phyloP scores from a whole-genome alignment of 2,329 filamentous ascomycete genomes.

The Harringtonia lauricola region DNA sequence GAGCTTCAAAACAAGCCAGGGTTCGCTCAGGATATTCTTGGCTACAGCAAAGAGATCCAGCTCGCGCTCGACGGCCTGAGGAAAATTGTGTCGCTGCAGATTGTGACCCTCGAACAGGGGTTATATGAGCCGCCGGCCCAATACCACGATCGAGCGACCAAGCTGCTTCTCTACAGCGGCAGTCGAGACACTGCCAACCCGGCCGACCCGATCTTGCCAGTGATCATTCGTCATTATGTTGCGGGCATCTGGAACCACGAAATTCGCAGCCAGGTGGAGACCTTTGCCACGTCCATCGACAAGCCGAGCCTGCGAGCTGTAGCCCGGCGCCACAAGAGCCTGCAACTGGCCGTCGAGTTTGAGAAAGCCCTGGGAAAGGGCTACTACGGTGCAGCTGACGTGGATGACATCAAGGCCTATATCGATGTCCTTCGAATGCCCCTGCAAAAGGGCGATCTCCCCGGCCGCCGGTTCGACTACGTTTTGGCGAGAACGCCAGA shows the following conservation, averaged over 20 bases:
- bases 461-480: slow-evolving; percentile 17
- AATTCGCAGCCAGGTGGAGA: slow-evolving; percentile 30
- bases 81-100: slow-evolving; percentile 39
- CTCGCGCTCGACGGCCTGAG: slow-evolving; percentile 34
- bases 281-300: slow-evolving; percentile 18
- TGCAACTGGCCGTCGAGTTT: slow-evolving; percentile 46
- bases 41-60: slow-evolving; percentile 43
- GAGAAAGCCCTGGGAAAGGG: slow-evolving; percentile 39
- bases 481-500: slow-evolving; percentile 26
- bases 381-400: slow-evolving; percentile 28
- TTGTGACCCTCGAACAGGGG: slow-evolving; percentile 41
- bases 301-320: slow-evolving; percentile 27
- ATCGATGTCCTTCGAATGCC: slow-evolving; percentile 35
- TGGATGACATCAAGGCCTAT: slow-evolving; percentile 33
- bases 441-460: slow-evolving; percentile 13
- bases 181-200: slow-evolving; percentile 13
- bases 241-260: slow-evolving; percentile 36
- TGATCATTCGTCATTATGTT: slow-evolving; percentile 34
- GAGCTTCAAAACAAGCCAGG: slow-evolving; percentile 25
- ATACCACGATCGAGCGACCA: slow-evolving; percentile 36
- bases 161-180: slow-evolving; percentile 25
- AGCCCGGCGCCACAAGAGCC: slow-evolving; percentile 37
- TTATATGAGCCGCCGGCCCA: slow-evolving; percentile 37
- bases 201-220: slow-evolving; percentile 14
- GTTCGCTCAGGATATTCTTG: slow-evolving; percentile 34